phyloP scores from a whole-genome alignment of 2,329 filamentous ascomycete species.

The Colletotrichum sp. region DNA sequence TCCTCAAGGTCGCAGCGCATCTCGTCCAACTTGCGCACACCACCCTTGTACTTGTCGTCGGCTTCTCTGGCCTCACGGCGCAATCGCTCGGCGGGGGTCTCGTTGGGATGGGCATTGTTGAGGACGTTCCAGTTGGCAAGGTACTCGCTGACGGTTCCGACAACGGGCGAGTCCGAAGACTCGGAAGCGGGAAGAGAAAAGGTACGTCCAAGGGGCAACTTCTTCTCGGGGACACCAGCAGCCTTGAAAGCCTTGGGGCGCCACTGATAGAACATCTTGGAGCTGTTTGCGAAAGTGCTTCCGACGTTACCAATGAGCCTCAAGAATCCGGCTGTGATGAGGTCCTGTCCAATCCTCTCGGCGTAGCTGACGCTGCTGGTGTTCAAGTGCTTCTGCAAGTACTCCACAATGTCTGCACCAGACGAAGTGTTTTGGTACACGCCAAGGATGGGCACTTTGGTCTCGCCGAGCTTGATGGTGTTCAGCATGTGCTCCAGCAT shows the following conservation, averaged over 20 bases:
- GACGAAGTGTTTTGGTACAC: slow-evolving; percentile 93
- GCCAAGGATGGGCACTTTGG: slow-evolving; percentile 93
- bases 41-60: slow-evolving; percentile 91
- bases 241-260: slow-evolving; percentile 88
- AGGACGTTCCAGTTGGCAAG: slow-evolving; percentile 92
- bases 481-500: slow-evolving; percentile 86
- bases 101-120: slow-evolving; percentile 89
- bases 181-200: slow-evolving; percentile 72
- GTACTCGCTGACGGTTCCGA: slow-evolving; percentile 86
- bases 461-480: slow-evolving; percentile 85
- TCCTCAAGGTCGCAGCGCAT: slow-evolving; percentile 95
- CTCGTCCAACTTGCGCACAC: slow-evolving; percentile 85
- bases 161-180: slow-evolving; percentile 74
- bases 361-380: slow-evolving; percentile 87
- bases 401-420: slow-evolving; percentile 94
- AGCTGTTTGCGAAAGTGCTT: slow-evolving; percentile 96
- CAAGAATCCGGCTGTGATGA: slow-evolving; percentile 85
- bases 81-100: slow-evolving; percentile 85
- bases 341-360: slow-evolving; percentile 92
- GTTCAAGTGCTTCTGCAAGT: slow-evolving; percentile 87
- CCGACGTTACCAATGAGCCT: slow-evolving; percentile 93
- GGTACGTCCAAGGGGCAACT: slow-evolving; percentile 72
- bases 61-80: slow-evolving; percentile 88
- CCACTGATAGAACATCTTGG: slow-evolving; percentile 98
- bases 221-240: slow-evolving; percentile 88